Base-by-base conservation (phyloP, 1,284 basidiomycete genomes). In the Fomitopsis betulina region DNA sequence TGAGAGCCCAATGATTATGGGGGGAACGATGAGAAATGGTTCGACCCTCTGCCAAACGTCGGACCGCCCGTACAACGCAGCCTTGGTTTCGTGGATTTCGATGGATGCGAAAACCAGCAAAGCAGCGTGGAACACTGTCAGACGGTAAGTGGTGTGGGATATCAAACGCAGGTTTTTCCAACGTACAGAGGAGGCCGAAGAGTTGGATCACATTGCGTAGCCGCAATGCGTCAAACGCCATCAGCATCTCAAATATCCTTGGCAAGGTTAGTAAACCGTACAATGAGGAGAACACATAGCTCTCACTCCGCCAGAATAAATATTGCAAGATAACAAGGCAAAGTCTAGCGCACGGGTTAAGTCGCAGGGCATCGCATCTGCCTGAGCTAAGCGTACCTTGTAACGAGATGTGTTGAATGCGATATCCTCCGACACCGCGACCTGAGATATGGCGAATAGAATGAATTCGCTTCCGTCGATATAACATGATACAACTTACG, bases 321-420 rank as follows among this genome's bases (percentile, higher is more conserved):
- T 13, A 93, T 76, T 2, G 88, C 88, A 9, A 93, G 81, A 70
- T 91, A 93, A 70, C 91, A 92, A 62, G 91, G 85, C 61, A 93
- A 71, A n/a, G 91, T 93, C 87, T 92, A 55, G 49, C 6, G 33
- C 62, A 27, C 8, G 55, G 35, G 21, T 42, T 15, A 33, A 17
- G 19, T 37, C 35, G 32, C 39, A 30, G 58, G 51, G 43, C 58
- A 21, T 23, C 7, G 23, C 6, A 21, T 6, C 5, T 38, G 8
- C 17, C 32, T 13, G 15, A 19, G 25, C 8, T 2, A 21, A 21
- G 61, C 68, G 25, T 58, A 83, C 87, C 75, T 86, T 87, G 73
- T 86, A 85, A 63, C 73, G 68, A 4, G 69, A 15, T 2, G 33
- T n/a, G 10, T 43, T 42, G 42, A 42, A 9, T 17, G 78, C 70